Conservation (phyloP, 139 green algal species). For the Chlamydomonas sp. region DNA sequence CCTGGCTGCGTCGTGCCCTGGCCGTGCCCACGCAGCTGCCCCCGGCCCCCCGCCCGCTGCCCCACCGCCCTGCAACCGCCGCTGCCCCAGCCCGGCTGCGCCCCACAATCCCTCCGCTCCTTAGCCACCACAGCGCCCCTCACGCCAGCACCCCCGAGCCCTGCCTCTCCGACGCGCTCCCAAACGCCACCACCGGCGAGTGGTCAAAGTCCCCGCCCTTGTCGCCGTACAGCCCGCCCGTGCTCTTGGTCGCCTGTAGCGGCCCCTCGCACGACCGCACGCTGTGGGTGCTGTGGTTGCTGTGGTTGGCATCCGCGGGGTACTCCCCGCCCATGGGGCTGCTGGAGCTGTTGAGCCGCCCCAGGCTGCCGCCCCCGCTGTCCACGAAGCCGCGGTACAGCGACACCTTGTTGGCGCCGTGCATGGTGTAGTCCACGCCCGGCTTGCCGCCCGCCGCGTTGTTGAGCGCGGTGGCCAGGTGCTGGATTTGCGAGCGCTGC, state of each 20-base stretch:
- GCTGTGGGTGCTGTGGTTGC: background rate
- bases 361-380: background rate
- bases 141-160: background rate
- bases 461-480: constrained; percentile 16
- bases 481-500: constrained; percentile 36
- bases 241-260: background rate
- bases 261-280: background rate
- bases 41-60: no score
- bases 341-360: background rate
- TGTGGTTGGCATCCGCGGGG: constrained; percentile 17
- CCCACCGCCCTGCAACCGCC: background rate
- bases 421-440: constrained; percentile 52
- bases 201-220: background rate
- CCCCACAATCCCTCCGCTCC: background rate
- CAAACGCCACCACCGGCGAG: constrained; percentile 20
- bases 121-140: no score
- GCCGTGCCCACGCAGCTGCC: background rate
- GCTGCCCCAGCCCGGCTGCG: no score
- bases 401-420: constrained; percentile 42
- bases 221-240: background rate
- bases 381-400: constrained; percentile 28
- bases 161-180: background rate
- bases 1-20: no score
- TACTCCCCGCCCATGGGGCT: background rate
- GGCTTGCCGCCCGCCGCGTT: constrained; percentile 2